Base-by-base conservation (phyloP, 2,329 filamentous ascomycete species). In the Pseudogymnoascus sp. region DNA sequence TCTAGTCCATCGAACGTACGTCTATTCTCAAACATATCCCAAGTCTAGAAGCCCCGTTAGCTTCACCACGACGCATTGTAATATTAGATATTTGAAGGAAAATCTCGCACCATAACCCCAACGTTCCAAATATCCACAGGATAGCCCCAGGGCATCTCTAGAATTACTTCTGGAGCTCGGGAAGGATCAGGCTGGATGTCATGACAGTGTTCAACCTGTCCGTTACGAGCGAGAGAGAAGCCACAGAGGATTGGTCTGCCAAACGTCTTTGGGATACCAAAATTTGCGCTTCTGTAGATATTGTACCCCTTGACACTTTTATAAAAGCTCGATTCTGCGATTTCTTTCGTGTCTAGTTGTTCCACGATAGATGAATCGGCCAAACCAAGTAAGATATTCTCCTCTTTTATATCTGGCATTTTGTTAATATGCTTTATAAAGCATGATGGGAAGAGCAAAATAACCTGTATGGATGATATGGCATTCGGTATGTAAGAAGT, bases 111-210 rank as follows among this genome's bases (percentile, higher is more conserved):
- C 67, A 77, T 56, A 11, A 76, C 66, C 37, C 72, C 75, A 1
- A 72, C 63, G 31, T 72, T 75, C 76, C 75, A 78, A 23, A 72
- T 66, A 67, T 78, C 75, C 16, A 75, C 71, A 18, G 67, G 36
- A 43, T 68, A 66, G 5, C 71, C 70, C 74, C 75, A 77, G 0
- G 66, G 62, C 69, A 76, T 75, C 23, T 69, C 68, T 14, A 77
- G 69, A 65, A 77, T 72, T 5, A 77, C 71, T 63, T 77, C 76
- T 0, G 75, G 75, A 21, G 75, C 43, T 34, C 59, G 64, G 62
- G 64, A 63, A 59, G 60, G 53, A 59, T 65, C 49, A 63, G 49
- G 62, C 62, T 66, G 61, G 38, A 67, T 63, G 53, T 65, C 61
- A 65, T 70, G 65, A 34, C 60, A 66, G 63, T 69, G 67, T 59